These are phyloP conservation scores for Claviceps sp. DNA, from an alignment of 2,329 filamentous ascomycete genomes.

Conservation along the genomic window DNA sequence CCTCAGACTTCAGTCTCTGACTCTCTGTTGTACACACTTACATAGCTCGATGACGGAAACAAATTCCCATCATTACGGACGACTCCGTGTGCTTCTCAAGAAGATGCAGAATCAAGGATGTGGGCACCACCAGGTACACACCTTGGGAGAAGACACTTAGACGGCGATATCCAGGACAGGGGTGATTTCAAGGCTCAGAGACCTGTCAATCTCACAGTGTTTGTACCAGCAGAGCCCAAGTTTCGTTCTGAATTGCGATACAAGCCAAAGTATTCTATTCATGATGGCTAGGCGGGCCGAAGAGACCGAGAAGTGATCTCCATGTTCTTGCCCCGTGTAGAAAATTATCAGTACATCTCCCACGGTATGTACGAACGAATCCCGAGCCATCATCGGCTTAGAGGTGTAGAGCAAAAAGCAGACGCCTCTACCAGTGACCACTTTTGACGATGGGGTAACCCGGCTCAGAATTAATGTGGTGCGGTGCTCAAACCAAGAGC, in stretches of 20 bases:
- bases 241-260: neutral
- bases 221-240: neutral
- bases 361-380: neutral
- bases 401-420: neutral
- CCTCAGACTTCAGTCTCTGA: neutral
- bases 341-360: conserved; percentile 2
- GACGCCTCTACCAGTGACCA: neutral
- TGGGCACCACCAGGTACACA: conserved; percentile 1
- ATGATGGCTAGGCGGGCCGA: neutral
- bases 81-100: neutral
- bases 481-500: conserved; percentile 3
- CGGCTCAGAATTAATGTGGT: neutral
- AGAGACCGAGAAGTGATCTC: neutral
- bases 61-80: conserved; percentile 2
- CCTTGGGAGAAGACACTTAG: conserved; percentile 1
- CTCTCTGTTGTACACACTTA: neutral
- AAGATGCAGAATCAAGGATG: neutral
- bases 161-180: conserved; percentile 7
- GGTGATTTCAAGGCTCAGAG: neutral
- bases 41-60: neutral
- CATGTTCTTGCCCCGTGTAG: neutral
- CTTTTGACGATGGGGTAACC: neutral
- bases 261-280: neutral
- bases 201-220: neutral
- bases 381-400: neutral